Evolutionary conservation across 306 rosid genomes (phyloP).

Genomic region (Vigna hirtella): DNA sequence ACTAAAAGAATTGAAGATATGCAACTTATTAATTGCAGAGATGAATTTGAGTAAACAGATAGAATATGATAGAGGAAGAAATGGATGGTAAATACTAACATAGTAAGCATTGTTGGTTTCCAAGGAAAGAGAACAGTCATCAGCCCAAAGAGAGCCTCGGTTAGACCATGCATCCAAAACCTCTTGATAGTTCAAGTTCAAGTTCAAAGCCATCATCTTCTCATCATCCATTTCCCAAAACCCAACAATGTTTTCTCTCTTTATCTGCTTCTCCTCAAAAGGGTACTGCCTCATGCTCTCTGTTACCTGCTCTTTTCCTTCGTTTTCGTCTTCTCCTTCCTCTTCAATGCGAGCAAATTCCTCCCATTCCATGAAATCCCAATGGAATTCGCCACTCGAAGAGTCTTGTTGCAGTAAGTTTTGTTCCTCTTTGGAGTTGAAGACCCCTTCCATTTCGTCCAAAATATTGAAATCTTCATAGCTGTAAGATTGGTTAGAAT

Average conservation of each 20-base stretch:
- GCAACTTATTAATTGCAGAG: background rate
- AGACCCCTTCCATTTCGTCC: constrained; percentile 58
- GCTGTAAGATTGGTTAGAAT: constrained; percentile 30
- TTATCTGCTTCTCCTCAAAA: constrained; percentile 28
- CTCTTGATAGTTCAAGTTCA: constrained; percentile 82
- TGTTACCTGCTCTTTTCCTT: constrained; percentile 31
- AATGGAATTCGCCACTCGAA: constrained; percentile 46
- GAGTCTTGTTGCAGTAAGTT: constrained; percentile 11
- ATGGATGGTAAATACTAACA: constrained; percentile 56
- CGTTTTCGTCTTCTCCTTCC: constrained; percentile 33
- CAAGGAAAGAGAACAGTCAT: constrained; percentile 59
- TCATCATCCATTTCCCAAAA: constrained; percentile 61
- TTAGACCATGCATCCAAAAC: constrained; percentile 90
- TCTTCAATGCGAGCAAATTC: constrained; percentile 46
- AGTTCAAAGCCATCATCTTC: constrained; percentile 58
- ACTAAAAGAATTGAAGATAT: background rate
- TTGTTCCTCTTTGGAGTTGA: constrained; percentile 49
- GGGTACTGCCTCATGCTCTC: constrained; percentile 39
- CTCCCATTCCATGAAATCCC: constrained; percentile 77
- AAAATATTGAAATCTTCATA: constrained; percentile 53
- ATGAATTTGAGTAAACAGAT: background rate
- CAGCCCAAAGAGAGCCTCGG: constrained; percentile 76
- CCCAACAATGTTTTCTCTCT: constrained; percentile 56
- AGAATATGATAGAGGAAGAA: background rate
- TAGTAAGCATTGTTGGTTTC: constrained; percentile 50